Evolutionary conservation across 2,329 filamentous ascomycete genomes (phyloP).

Genomic region (Colletotrichum sublineola): DNA sequence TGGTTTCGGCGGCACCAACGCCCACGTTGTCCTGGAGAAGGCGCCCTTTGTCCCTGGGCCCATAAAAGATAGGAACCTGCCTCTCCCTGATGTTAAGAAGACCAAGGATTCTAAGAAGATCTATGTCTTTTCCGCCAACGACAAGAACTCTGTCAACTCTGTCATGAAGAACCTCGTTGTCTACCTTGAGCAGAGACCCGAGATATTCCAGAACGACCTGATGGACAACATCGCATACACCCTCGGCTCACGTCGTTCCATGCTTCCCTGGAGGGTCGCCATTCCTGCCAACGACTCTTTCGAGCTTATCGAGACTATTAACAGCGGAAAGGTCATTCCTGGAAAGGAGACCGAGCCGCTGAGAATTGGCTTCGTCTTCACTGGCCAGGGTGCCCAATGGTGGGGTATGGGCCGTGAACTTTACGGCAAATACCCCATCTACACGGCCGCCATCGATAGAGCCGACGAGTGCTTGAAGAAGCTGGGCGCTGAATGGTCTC

Average conservation of each 20-base stretch:
- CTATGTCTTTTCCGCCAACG: conserved; percentile 59
- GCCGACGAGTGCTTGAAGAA: conserved; percentile 51
- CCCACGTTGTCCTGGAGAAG: conserved; percentile 57
- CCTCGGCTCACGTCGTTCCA: conserved; percentile 34
- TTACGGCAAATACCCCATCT: conserved; percentile 52
- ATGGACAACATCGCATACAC: conserved; percentile 48
- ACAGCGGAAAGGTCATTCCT: conserved; percentile 51
- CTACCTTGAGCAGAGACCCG: conserved; percentile 57
- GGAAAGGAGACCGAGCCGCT: conserved; percentile 53
- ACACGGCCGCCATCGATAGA: conserved; percentile 50
- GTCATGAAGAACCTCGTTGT: conserved; percentile 52
- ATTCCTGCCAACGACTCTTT: conserved; percentile 49
- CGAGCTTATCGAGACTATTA: conserved; percentile 48
- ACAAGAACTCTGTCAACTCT: conserved; percentile 51
- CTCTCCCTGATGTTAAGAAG: conserved; percentile 21
- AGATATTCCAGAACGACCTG: conserved; percentile 58
- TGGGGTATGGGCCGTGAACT: conserved; percentile 44
- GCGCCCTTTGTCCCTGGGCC: conserved; percentile 49
- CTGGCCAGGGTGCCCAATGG: conserved; percentile 49
- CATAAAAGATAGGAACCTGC: conserved; percentile 43
- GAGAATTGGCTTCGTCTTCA: conserved; percentile 48
- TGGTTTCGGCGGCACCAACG: conserved; percentile 62
- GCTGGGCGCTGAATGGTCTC: conserved; percentile 54
- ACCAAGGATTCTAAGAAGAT: conserved; percentile 48
- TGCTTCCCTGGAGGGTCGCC: conserved; percentile 37